phyloP scores from a whole-genome alignment of 345 rosid species.

The Populus euphratica region DNA sequence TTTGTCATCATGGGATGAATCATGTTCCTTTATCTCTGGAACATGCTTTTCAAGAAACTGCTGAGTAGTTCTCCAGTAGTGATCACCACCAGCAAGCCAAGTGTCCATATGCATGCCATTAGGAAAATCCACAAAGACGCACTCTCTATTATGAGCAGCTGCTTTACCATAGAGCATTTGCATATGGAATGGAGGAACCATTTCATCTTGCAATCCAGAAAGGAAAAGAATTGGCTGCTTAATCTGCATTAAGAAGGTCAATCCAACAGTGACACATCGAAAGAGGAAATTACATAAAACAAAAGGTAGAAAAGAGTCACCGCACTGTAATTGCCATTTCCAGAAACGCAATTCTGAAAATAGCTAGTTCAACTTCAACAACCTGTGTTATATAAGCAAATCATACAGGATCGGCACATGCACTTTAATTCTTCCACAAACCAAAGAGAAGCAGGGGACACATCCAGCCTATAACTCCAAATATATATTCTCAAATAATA shows the following conservation, averaged over 20 bases:
- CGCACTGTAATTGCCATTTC: neutral
- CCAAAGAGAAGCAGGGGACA: neutral
- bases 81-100: conserved; percentile 90
- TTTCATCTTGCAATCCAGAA: conserved; percentile 96
- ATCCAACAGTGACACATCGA: conserved; percentile 2
- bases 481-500: neutral
- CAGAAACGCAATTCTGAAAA: conserved; percentile 2
- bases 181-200: conserved; percentile 97
- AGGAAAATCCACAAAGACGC: conserved; percentile 79
- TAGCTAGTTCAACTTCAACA: neutral
- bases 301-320: neutral
- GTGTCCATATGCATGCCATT: conserved; percentile 99
- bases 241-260: conserved; percentile 48
- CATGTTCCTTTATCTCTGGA: conserved; percentile 42
- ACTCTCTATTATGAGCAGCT: conserved; percentile 67
- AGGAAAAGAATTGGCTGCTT: conserved; percentile 90
- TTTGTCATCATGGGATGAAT: conserved; percentile 20
- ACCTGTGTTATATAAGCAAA: neutral
- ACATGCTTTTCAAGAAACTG: conserved; percentile 59
- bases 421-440: neutral
- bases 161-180: conserved; percentile 85
- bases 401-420: neutral
- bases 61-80: conserved; percentile 69
- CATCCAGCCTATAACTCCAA: neutral
- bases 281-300: neutral